A percentile compares a stretch with the other conserved stretches of the same genome.
Evolutionary conservation across 768 basidiomycete species (phyloP).

Genomic region (Amanita rimosa): DNA sequence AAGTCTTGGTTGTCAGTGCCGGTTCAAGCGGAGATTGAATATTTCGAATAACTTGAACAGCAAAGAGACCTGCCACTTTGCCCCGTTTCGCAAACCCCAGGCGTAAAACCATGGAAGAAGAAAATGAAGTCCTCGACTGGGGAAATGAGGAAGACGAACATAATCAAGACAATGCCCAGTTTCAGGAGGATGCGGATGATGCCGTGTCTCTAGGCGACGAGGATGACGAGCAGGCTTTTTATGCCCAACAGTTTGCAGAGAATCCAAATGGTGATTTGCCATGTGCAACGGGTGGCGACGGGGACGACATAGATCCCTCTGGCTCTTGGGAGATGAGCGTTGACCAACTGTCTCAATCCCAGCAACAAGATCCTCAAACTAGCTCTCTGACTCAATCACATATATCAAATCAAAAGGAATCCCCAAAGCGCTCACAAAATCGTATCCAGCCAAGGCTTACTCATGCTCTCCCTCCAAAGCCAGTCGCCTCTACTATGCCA

Average conservation of each 20-base stretch:
- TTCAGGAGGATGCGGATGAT: conserved; percentile 23
- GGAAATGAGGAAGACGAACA: conserved; percentile 34
- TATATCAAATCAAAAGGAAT: conserved; percentile 7
- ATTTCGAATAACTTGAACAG: neutral
- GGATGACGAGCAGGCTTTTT: conserved; percentile 53
- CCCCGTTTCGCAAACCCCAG: conserved; percentile 10
- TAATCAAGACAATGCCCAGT: conserved; percentile 14
- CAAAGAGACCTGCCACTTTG: neutral
- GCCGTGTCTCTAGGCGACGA: conserved; percentile 66
- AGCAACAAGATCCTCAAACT: neutral
- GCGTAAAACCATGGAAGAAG: conserved; percentile 43
- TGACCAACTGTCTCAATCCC: neutral
- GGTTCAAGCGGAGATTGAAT: conserved; percentile 14
- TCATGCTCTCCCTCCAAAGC: conserved; percentile 65
- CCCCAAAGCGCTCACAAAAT: conserved; percentile 12
- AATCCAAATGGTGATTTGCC: neutral
- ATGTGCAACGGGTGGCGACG: neutral
- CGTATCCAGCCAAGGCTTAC: conserved; percentile 30
- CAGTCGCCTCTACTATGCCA: conserved; percentile 37
- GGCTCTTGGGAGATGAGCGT: neutral
- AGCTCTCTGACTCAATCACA: conserved; percentile 12
- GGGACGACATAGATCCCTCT: neutral
- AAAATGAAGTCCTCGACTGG: conserved; percentile 66
- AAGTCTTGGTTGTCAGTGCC: neutral
- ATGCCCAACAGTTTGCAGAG: conserved; percentile 14